phyloP scores from a whole-genome alignment of 2,329 filamentous ascomycete genomes.

The Chaetomium globosum region DNA sequence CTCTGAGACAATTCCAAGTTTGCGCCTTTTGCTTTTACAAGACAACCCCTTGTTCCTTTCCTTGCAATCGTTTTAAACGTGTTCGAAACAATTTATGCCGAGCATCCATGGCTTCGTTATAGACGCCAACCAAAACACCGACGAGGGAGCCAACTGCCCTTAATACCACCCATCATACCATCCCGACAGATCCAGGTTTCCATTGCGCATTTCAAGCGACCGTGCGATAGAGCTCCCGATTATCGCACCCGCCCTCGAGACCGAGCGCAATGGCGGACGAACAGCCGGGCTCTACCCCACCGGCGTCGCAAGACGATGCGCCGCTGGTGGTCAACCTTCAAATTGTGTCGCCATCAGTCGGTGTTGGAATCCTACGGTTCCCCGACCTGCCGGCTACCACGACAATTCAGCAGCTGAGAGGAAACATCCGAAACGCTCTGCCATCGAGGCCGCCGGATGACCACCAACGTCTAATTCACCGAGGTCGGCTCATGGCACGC shows the following conservation, averaged over 20 bases:
- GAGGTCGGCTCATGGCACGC: conserved; percentile 58
- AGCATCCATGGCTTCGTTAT: conserved; percentile 23
- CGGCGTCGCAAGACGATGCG: conserved; percentile 16
- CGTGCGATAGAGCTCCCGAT: neutral
- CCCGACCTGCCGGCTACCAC: conserved; percentile 52
- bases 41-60: neutral
- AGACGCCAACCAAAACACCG: conserved; percentile 7
- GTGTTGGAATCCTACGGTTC: conserved; percentile 56
- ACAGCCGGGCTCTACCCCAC: conserved; percentile 21
- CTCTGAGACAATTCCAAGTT: neutral
- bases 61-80: conserved; percentile 1
- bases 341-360: conserved; percentile 61
- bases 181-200: neutral
- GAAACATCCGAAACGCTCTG: conserved; percentile 57
- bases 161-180: neutral
- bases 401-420: conserved; percentile 61
- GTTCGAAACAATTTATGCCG: conserved; percentile 10
- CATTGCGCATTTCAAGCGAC: neutral
- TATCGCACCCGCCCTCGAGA: neutral
- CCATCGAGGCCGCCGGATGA: conserved; percentile 55
- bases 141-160: conserved; percentile 13
- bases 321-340: conserved; percentile 56
- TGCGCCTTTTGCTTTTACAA: neutral
- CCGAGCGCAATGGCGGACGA: conserved; percentile 32
- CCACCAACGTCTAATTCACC: conserved; percentile 62